A percentile compares a stretch with the other conserved stretches of the same genome.
Conservation (phyloP, 2,329 filamentous ascomycete genomes). For the Aspergillus tubingensis region DNA sequence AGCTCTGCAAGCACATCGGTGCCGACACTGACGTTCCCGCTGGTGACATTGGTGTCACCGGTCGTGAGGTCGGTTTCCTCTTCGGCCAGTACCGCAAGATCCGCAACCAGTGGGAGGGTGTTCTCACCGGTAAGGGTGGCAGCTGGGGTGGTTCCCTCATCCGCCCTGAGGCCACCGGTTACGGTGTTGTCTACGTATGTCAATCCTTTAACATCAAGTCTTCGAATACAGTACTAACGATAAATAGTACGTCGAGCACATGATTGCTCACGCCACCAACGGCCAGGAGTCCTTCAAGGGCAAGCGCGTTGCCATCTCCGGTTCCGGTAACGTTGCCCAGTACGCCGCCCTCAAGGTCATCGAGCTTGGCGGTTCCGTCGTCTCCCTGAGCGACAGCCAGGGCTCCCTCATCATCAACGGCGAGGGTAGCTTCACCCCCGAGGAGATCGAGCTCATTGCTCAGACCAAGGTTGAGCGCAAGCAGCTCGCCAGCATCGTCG, state of each 20-base stretch:
- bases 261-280: conserved; percentile 80
- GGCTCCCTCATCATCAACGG: conserved; percentile 76
- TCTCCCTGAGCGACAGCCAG: conserved; percentile 92
- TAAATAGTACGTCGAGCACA: conserved; percentile 75
- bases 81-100: conserved; percentile 91
- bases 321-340: conserved; percentile 96
- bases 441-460: conserved; percentile 77
- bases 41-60: conserved; percentile 92
- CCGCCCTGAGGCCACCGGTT: conserved; percentile 94
- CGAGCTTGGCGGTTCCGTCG: conserved; percentile 88
- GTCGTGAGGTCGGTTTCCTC: conserved; percentile 90
- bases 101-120: conserved; percentile 90
- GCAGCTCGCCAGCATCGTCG: conserved; percentile 72
- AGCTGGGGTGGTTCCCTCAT: conserved; percentile 93
- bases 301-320: conserved; percentile 94
- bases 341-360: conserved; percentile 96
- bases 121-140: conserved; percentile 92
- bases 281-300: conserved; percentile 82
- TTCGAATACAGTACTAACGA: background rate
- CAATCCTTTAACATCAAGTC: background rate
- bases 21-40: conserved; percentile 95
- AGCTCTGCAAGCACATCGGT: conserved; percentile 94
- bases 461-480: conserved; percentile 84
- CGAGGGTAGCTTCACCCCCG: conserved; percentile 70
- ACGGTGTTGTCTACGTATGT: conserved; percentile 78